Percentiles rank a stretch among this genome's conserved stretches.
Evolutionary conservation across 768 basidiomycete genomes (phyloP).

Genomic region (Coprinopsis strossmayeri): DNA sequence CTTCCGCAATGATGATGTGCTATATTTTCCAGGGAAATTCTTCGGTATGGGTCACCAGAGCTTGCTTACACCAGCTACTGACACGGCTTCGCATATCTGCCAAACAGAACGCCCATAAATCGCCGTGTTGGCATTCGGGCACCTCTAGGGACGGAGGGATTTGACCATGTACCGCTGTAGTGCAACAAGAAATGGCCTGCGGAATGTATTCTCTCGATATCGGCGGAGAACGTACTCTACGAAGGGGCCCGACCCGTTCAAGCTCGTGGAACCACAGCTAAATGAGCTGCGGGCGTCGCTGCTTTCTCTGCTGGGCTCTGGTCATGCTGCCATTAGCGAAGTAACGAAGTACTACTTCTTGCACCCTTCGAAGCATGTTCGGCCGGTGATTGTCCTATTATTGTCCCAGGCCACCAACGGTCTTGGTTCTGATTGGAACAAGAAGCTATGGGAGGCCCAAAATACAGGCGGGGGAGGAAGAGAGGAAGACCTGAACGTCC

Average conservation of each 20-base stretch:
- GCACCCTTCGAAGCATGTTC: slow-evolving; percentile 84
- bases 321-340: slow-evolving; percentile 75
- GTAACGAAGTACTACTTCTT: slow-evolving; percentile 91
- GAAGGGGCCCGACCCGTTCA: slow-evolving; percentile 54
- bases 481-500: slow-evolving; percentile 57
- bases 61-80: too few relatives aligned
- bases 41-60: too few relatives aligned
- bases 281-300: slow-evolving; percentile 59
- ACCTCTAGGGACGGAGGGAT: too few relatives aligned
- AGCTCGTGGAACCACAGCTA: slow-evolving; percentile 63
- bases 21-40: too few relatives aligned
- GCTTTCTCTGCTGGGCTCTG: slow-evolving; percentile 70
- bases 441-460: slow-evolving; percentile 49
- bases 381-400: slow-evolving; percentile 82
- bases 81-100: too few relatives aligned
- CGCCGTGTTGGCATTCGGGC: too few relatives aligned
- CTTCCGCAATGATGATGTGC: too few relatives aligned
- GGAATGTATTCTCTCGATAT: neutral
- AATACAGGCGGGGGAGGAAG: slow-evolving; percentile 42
- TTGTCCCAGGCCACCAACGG: slow-evolving; percentile 90
- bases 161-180: neutral
- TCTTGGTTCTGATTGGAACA: slow-evolving; percentile 56
- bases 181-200: neutral
- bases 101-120: too few relatives aligned
- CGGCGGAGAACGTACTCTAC: neutral